Conservation (phyloP, 2,329 filamentous ascomycete genomes). For the Neurospora crassa region DNA sequence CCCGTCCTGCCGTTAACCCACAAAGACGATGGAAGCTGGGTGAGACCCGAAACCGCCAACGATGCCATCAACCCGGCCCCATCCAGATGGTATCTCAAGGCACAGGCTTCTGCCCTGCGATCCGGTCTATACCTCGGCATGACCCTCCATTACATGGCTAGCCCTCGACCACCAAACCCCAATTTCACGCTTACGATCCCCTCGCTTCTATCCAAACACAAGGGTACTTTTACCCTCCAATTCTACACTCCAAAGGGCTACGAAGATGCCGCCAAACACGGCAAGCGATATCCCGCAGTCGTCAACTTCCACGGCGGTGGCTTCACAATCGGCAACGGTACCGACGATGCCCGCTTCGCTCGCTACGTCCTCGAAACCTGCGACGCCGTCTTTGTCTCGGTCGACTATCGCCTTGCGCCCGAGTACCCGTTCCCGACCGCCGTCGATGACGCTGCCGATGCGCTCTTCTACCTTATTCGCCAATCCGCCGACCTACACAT, state of each 20-base stretch:
- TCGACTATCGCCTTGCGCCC: constrained; percentile 60
- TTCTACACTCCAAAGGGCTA: constrained; percentile 34
- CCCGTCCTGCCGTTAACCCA: constrained; percentile 11
- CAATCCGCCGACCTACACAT: constrained; percentile 48
- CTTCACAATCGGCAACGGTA: constrained; percentile 53
- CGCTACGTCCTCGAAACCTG: constrained; percentile 40
- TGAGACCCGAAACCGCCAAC: constrained; percentile 12
- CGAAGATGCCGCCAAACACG: constrained; percentile 14
- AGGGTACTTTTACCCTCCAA: constrained; percentile 28
- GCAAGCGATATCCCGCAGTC: constrained; percentile 37
- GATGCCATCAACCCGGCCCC: constrained; percentile 19
- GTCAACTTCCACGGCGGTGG: constrained; percentile 62
- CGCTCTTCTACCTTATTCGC: constrained; percentile 49
- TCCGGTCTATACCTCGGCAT: constrained; percentile 60
- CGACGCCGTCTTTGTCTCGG: constrained; percentile 50
- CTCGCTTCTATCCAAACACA: constrained; percentile 27
- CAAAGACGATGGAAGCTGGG: constrained; percentile 6
- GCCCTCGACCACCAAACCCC: constrained; percentile 50
- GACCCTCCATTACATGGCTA: constrained; percentile 53
- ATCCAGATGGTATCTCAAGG: constrained; percentile 48
- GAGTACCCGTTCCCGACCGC: constrained; percentile 54
- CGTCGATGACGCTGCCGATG: constrained; percentile 56
- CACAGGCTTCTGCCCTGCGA: constrained; percentile 58
- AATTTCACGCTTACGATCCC: constrained; percentile 48
- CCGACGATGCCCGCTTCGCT: constrained; percentile 54